Evolutionary conservation across 352 stramenopile genomes (phyloP).

Genomic region (Peronospora farinosa): DNA sequence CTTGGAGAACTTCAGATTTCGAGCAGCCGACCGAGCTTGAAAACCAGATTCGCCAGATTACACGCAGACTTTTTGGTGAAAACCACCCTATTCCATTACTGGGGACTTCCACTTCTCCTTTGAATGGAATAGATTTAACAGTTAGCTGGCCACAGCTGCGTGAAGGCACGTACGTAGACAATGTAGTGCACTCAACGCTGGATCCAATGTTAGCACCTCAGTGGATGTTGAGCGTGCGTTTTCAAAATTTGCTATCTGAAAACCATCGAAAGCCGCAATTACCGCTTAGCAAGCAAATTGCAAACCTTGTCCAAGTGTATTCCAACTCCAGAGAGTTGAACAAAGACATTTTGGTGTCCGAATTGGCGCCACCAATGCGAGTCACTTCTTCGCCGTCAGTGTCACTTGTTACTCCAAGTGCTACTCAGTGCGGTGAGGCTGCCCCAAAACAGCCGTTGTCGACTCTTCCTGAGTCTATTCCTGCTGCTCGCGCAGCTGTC

Average conservation of each 20-base stretch:
- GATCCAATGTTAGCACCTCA: constrained; percentile 54
- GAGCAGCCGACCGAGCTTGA: constrained; percentile 14
- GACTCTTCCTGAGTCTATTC: constrained; percentile 45
- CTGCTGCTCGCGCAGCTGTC: constrained; percentile 60
- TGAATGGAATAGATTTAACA: constrained; percentile 52
- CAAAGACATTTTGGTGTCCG: constrained; percentile 64
- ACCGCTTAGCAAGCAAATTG: constrained; percentile 54
- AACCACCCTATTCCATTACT: constrained; percentile 26
- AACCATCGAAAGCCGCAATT: constrained; percentile 52
- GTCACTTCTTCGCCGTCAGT: constrained; percentile 13
- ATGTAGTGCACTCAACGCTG: constrained; percentile 75
- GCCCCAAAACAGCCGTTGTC: neutral
- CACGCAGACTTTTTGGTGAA: constrained; percentile 34
- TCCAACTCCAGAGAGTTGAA: constrained; percentile 58
- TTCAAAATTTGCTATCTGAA: constrained; percentile 34
- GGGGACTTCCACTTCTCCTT: constrained; percentile 34
- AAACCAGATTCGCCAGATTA: constrained; percentile 25
- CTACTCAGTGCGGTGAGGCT: constrained; percentile 2
- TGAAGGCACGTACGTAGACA: constrained; percentile 81
- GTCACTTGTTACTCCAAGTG: constrained; percentile 1
- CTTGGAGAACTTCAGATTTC: constrained; percentile 25
- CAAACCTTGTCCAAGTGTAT: constrained; percentile 73
- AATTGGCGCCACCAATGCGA: constrained; percentile 55
- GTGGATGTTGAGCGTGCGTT: constrained; percentile 53
- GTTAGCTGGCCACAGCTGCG: constrained; percentile 62